phyloP scores from a whole-genome alignment of 2,329 filamentous ascomycete species.

The Periconia digitata region DNA sequence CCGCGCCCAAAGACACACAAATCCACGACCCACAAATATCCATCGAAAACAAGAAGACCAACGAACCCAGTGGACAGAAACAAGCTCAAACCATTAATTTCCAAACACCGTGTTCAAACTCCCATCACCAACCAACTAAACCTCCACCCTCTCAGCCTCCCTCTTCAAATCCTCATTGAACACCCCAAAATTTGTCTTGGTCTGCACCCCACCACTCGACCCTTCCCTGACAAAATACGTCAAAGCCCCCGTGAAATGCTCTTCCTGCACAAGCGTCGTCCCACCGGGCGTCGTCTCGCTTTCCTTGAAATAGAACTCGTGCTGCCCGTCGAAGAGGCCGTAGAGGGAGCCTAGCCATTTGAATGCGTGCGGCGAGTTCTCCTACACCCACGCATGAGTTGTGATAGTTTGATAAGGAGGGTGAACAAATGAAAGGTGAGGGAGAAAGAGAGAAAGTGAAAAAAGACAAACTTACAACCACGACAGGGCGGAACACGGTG shows the following conservation, averaged over 20 bases:
- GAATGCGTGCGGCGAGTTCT: constrained; percentile 13
- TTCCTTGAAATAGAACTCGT: constrained; percentile 17
- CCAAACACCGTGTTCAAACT: too few species aligned
- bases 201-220: constrained; percentile 8
- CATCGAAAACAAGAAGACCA: too few species aligned
- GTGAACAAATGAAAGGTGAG: not conserved
- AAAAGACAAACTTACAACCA: constrained; percentile 11
- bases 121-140: too few species aligned
- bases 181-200: constrained; percentile 16
- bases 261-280: constrained; percentile 22
- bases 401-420: not conserved
- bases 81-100: too few species aligned
- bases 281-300: constrained; percentile 9
- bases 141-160: constrained; percentile 12
- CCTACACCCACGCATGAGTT: constrained; percentile 4
- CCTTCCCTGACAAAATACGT: constrained; percentile 15
- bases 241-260: constrained; percentile 18
- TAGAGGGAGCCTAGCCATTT: constrained; percentile 15
- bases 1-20: not conserved
- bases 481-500: constrained; percentile 8
- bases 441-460: not conserved
- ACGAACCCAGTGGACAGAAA: too few species aligned
- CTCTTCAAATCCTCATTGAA: constrained; percentile 17
- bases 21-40: not conserved
- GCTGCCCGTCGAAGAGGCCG: constrained; percentile 19